Conservation (phyloP, 139 green algal species). For the Coccomyxa sp. region DNA sequence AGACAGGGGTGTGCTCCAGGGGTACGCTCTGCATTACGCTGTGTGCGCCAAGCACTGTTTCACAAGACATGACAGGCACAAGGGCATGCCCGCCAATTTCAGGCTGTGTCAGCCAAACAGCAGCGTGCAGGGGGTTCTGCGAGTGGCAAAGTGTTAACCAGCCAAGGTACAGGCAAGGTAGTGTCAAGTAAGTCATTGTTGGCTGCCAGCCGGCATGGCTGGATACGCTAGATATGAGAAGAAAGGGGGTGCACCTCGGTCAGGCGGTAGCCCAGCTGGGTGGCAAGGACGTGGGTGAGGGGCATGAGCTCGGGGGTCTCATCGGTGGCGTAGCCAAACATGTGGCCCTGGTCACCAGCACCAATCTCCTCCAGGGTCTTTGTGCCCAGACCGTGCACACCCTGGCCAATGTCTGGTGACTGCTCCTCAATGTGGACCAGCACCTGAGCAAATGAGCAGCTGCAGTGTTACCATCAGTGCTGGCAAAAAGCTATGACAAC, state of each 20-base stretch:
- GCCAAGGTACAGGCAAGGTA: too few relatives aligned
- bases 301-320: slow-evolving; percentile 99
- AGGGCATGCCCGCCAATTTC: too few relatives aligned
- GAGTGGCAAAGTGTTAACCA: too few relatives aligned
- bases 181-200: too few relatives aligned
- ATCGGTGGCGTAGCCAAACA: slow-evolving; percentile 99
- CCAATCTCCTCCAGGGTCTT: slow-evolving; percentile 98
- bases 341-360: slow-evolving; percentile 98
- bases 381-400: slow-evolving; percentile 98
- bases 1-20: too few relatives aligned
- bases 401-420: slow-evolving; percentile 97
- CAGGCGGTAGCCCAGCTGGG: slow-evolving; percentile 82
- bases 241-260: slow-evolving; percentile 46
- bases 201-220: too few relatives aligned
- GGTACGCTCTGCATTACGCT: too few relatives aligned
- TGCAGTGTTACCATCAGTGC: neutral
- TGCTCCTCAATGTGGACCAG: slow-evolving; percentile 98
- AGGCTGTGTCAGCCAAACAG: too few relatives aligned
- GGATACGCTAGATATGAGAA: too few relatives aligned
- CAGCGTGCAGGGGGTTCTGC: too few relatives aligned
- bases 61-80: too few relatives aligned
- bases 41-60: too few relatives aligned
- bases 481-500: neutral
- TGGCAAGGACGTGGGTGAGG: slow-evolving; percentile 97
- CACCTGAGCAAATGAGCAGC: slow-evolving; percentile 35